Evolutionary conservation across 2,329 filamentous ascomycete genomes (phyloP).

Genomic region (Microdochium paspali): DNA sequence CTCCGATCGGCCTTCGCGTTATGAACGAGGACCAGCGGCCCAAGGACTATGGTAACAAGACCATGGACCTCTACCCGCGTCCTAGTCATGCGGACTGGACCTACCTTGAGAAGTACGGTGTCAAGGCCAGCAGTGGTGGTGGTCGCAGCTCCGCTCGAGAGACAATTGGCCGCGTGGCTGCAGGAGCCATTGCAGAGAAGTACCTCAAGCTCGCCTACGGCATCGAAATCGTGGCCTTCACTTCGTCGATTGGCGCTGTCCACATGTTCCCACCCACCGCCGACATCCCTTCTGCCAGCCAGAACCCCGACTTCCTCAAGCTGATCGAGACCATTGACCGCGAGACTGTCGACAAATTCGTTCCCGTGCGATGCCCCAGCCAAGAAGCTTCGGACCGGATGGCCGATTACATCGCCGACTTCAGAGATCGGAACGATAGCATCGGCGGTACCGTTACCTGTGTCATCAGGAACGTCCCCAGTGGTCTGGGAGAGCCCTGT

Average conservation of each 20-base stretch:
- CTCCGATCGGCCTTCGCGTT: conserved; percentile 80
- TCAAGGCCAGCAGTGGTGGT: conserved; percentile 84
- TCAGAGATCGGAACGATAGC: conserved; percentile 71
- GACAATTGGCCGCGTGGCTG: conserved; percentile 88
- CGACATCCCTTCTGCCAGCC: conserved; percentile 57
- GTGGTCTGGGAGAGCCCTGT: conserved; percentile 82
- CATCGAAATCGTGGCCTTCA: conserved; percentile 86
- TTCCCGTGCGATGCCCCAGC: conserved; percentile 84
- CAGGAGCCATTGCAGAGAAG: conserved; percentile 88
- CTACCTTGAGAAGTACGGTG: conserved; percentile 93
- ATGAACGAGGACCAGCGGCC: conserved; percentile 89
- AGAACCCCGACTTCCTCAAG: conserved; percentile 70
- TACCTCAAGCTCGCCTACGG: conserved; percentile 74
- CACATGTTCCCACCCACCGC: conserved; percentile 67
- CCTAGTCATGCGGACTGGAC: conserved; percentile 95
- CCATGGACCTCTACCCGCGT: conserved; percentile 85
- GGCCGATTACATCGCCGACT: conserved; percentile 69
- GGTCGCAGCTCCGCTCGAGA: conserved; percentile 88
- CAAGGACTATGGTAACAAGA: conserved; percentile 80
- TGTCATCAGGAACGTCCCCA: conserved; percentile 77
- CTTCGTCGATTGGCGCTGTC: conserved; percentile 72
- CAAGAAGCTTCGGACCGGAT: conserved; percentile 56
- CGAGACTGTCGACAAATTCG: conserved; percentile 67
- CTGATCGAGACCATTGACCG: conserved; percentile 66
- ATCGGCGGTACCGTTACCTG: conserved; percentile 94